phyloP scores from a whole-genome alignment of 140 eudicot genomes.

The Senecio squalidus region DNA sequence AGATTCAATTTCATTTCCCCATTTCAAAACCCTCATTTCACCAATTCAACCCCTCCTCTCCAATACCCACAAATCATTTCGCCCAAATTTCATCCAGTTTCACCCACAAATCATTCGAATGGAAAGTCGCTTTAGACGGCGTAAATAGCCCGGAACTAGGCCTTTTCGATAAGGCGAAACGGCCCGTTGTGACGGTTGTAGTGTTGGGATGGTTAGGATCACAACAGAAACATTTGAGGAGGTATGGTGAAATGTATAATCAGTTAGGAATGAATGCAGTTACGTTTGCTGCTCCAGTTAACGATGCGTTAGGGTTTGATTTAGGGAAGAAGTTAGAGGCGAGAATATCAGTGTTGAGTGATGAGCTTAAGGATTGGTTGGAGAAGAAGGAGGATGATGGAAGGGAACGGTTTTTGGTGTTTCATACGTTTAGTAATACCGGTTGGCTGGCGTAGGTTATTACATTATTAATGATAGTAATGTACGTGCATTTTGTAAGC shows the following conservation, averaged over 20 bases:
- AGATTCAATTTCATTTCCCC: slow-evolving; percentile 21
- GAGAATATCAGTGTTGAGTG: slow-evolving; percentile 34
- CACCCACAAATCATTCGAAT: slow-evolving; percentile 29
- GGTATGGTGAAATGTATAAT: slow-evolving; percentile 74
- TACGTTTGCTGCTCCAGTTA: slow-evolving; percentile 59
- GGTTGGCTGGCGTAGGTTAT: slow-evolving; percentile 96
- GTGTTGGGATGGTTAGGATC: slow-evolving; percentile 92
- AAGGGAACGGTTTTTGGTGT: slow-evolving; percentile 52
- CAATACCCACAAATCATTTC: slow-evolving; percentile 18
- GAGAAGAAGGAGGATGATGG: slow-evolving; percentile 48
- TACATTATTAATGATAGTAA: not conserved
- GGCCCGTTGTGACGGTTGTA: slow-evolving; percentile 58
- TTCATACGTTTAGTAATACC: slow-evolving; percentile 89
- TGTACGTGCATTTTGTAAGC: not conserved
- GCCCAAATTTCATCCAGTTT: slow-evolving; percentile 33
- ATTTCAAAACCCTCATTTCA: slow-evolving; percentile 13
- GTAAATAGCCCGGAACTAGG: slow-evolving; percentile 4
- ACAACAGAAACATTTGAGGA: slow-evolving; percentile 60
- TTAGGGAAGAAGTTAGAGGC: slow-evolving; percentile 57
- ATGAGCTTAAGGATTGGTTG: slow-evolving; percentile 59
- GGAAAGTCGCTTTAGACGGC: slow-evolving; percentile 31
- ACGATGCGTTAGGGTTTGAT: slow-evolving; percentile 62
- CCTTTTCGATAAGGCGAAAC: slow-evolving; percentile 9
- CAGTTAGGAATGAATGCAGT: slow-evolving; percentile 56
- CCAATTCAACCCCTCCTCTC: not conserved